Evolutionary conservation across 2,329 filamentous ascomycete species (phyloP).

Genomic region (Huntiella abstrusa): DNA sequence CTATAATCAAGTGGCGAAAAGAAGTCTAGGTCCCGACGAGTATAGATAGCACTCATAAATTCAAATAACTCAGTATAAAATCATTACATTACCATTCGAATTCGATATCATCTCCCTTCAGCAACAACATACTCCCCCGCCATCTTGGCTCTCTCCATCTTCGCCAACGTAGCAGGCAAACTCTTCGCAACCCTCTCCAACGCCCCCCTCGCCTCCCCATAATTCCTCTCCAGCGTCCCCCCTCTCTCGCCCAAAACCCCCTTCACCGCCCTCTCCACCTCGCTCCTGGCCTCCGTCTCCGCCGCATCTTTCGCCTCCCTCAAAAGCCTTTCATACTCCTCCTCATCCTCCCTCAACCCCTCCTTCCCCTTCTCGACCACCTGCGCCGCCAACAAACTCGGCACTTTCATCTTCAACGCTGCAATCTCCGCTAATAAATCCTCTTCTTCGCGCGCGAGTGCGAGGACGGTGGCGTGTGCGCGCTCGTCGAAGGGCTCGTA

Average conservation of each 20-base stretch:
- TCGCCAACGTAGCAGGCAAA: conserved; percentile 42
- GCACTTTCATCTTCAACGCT: conserved; percentile 35
- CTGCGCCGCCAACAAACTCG: conserved; percentile 24
- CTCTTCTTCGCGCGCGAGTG: conserved; percentile 42
- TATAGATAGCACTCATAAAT: background rate
- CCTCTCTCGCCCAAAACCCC: conserved; percentile 22
- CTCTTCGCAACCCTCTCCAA: conserved; percentile 36
- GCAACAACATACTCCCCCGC: conserved; percentile 39
- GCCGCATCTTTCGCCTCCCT: conserved; percentile 15
- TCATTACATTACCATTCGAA: too few species aligned
- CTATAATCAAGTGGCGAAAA: background rate
- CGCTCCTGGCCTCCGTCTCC: conserved; percentile 12
- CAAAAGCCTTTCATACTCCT: conserved; percentile 27
- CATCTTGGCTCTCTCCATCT: conserved; percentile 43
- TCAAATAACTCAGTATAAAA: background rate
- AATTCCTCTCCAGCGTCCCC: conserved; percentile 26
- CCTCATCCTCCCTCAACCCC: conserved; percentile 29
- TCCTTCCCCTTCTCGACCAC: conserved; percentile 24
- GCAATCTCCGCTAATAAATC: conserved; percentile 46
- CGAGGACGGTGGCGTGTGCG: conserved; percentile 38
- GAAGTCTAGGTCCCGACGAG: too few species aligned
- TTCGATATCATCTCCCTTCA: conserved; percentile 13
- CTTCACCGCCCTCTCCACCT: conserved; percentile 15
- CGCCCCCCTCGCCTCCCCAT: conserved; percentile 28
- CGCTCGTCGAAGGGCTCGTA: conserved; percentile 43